Conservation (phyloP, 2,329 filamentous ascomycete species). For the Leptoxyphium fumago region DNA sequence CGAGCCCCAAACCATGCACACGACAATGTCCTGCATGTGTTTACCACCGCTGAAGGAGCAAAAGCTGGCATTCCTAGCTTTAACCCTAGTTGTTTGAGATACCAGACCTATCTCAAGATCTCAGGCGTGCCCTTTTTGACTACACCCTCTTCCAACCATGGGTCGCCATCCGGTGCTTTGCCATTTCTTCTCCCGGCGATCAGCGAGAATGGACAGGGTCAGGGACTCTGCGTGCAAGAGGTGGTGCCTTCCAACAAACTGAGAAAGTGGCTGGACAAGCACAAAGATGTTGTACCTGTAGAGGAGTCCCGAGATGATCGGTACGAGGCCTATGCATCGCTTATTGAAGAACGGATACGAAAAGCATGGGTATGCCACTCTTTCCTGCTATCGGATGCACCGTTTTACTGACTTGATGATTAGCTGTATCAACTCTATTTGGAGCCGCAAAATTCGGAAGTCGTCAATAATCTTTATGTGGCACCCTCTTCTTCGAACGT, state of each 20-base stretch:
- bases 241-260: constrained; percentile 49
- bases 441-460: constrained; percentile 47
- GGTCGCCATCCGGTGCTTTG: constrained; percentile 73
- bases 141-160: constrained; percentile 74
- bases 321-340: constrained; percentile 61
- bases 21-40: constrained; percentile 58
- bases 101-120: constrained; percentile 86
- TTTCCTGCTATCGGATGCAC: constrained; percentile 1
- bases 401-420: constrained; percentile 1
- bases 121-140: constrained; percentile 52
- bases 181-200: constrained; percentile 62
- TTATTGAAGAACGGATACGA: constrained; percentile 64
- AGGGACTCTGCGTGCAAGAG: constrained; percentile 16
- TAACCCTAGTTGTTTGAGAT: constrained; percentile 88
- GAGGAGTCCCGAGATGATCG: constrained; percentile 38
- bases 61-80: constrained; percentile 53
- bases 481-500: constrained; percentile 42
- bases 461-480: constrained; percentile 62
- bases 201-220: neutral
- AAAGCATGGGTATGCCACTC: constrained; percentile 58
- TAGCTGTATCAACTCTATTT: constrained; percentile 72
- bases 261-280: constrained; percentile 47
- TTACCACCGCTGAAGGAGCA: constrained; percentile 52
- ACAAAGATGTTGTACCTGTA: constrained; percentile 12
- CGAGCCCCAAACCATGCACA: constrained; percentile 35